Evolutionary conservation across 768 basidiomycete species (phyloP), one percentile per base, ranked within the genome.

Genomic region (Thelephora ganbajun): DNA sequence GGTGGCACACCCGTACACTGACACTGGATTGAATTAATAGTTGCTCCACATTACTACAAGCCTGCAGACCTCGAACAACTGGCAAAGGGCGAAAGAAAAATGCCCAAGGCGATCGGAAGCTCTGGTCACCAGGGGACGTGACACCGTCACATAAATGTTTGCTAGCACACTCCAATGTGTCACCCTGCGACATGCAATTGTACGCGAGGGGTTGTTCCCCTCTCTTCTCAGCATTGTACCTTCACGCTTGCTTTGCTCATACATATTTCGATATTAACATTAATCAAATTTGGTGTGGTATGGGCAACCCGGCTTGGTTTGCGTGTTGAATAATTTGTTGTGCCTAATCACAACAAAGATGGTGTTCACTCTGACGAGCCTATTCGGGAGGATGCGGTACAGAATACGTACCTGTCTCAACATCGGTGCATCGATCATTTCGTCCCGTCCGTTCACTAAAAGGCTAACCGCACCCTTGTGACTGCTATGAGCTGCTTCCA

Each of bases 41-140:
- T 97, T 18, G 94, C 94, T 2, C 93, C 94, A 0, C 94, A 98
- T 61, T 97, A 91, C 61, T 98, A 94, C 76, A 94, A 89, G 60
- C 71, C 73, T 6, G 80, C 85, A 1, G 86, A 89, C 56, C 63
- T 88, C 42, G 86, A 90, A 55, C 82, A 88, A 57, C 61, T 89
- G 35, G 75, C 83, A 0, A 74, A 74, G 13, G 83, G 87, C 14
- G 86, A 89, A 50, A 90, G 84, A 66, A 96, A 93, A 67, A 89
- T 94, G 89, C 91, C 91, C n/a, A 93, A 92, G 56, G 70, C 69
- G n/a, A 64, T 70, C 35, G 75, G 70, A 20, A 59, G 58, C 42
- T 45, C 54, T 22, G 59, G 59, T 14, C 52, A 53, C 20, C 51
- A 51, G 16, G 48, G 43, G 5, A 14, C 48, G 34, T 33, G 41